These are phyloP conservation scores for Cardiospermum halicacabum DNA, from an alignment of 345 rosid species.

Conservation along the genomic window DNA sequence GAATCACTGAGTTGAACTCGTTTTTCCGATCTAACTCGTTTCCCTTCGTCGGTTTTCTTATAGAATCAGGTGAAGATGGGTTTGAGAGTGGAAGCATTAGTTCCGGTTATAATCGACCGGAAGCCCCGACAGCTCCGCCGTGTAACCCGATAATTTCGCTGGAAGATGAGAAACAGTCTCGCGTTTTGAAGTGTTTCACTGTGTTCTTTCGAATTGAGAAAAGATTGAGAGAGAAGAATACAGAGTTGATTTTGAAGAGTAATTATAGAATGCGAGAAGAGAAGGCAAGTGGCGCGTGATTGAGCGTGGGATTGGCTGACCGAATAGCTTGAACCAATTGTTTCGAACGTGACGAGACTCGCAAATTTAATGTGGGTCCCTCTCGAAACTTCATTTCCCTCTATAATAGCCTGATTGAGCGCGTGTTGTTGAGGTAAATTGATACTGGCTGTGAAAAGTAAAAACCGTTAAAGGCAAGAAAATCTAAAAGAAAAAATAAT, in stretches of 20 bases:
- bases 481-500: not conserved
- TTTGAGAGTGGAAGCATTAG: constrained; percentile 54
- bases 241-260: too few relatives aligned
- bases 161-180: not conserved
- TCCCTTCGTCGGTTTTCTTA: constrained; percentile 23
- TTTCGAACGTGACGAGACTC: constrained; percentile 21
- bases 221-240: not conserved
- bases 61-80: constrained; percentile 37
- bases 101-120: constrained; percentile 27
- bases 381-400: not conserved
- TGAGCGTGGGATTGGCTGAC: constrained; percentile 29
- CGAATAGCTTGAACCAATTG: constrained; percentile 11
- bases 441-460: too few relatives aligned
- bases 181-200: not conserved
- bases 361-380: not conserved
- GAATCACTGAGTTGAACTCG: constrained; percentile 34
- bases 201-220: not conserved
- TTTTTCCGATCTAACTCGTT: constrained; percentile 34
- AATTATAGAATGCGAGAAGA: constrained; percentile 9
- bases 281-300: constrained; percentile 33
- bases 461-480: not conserved
- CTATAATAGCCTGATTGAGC: not conserved
- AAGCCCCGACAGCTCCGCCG: constrained; percentile 3
- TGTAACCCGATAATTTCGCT: not conserved
- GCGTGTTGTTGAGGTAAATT: too few relatives aligned